Evolutionary conservation across 768 basidiomycete species (phyloP).

Genomic region (Rubroboletus satanas): DNA sequence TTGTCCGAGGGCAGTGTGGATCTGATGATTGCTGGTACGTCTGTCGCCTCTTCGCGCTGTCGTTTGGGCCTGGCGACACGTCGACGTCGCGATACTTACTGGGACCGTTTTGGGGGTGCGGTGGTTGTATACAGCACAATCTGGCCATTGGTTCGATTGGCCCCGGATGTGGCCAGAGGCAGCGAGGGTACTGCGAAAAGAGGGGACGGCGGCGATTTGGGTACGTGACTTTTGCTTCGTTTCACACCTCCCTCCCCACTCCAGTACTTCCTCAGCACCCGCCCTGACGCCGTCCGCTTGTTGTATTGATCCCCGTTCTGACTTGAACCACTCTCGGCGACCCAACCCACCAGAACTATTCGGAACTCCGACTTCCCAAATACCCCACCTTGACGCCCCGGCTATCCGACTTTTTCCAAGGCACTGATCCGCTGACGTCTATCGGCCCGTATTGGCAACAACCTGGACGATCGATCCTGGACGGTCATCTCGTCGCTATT

Average conservation of each 20-base stretch:
- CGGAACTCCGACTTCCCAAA: slow-evolving; percentile 65
- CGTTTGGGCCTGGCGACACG: neutral
- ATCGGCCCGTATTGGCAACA: slow-evolving; percentile 77
- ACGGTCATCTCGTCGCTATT: slow-evolving; percentile 66
- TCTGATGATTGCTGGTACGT: slow-evolving; percentile 60
- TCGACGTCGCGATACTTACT: neutral
- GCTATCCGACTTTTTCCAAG: slow-evolving; percentile 63
- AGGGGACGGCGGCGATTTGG: slow-evolving; percentile 73
- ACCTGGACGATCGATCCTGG: slow-evolving; percentile 74
- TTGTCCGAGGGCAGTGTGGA: slow-evolving; percentile 58
- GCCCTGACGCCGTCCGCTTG: neutral
- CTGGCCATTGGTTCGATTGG: slow-evolving; percentile 85
- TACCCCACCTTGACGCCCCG: slow-evolving; percentile 55
- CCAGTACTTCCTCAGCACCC: neutral
- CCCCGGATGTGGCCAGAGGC: slow-evolving; percentile 65
- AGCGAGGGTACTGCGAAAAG: slow-evolving; percentile 50
- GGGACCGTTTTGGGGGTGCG: too few relatives aligned
- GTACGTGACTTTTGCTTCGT: slow-evolving; percentile 34
- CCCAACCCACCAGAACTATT: slow-evolving; percentile 45
- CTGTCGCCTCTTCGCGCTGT: too few relatives aligned
- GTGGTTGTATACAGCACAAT: slow-evolving; percentile 50
- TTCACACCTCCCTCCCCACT: too few relatives aligned
- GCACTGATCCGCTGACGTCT: slow-evolving; percentile 47
- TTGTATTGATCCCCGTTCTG: neutral
- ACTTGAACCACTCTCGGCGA: neutral